Conservation (phyloP, 768 basidiomycete genomes). For the Mycena polygramma region DNA sequence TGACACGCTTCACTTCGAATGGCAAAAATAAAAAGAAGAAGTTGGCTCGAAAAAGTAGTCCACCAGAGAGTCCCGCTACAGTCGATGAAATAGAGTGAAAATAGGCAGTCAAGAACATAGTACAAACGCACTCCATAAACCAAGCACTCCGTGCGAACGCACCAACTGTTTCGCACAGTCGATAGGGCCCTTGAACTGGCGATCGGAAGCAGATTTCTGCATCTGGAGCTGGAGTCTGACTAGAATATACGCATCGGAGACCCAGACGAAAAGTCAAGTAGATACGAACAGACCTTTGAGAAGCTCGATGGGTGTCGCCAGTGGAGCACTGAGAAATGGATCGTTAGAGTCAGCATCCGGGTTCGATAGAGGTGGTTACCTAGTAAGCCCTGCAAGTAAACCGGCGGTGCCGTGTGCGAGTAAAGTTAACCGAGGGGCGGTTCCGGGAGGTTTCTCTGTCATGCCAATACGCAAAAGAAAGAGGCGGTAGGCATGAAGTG, state of each 20-base stretch:
- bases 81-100: neutral
- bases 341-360: neutral
- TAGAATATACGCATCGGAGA: slow-evolving; percentile 40
- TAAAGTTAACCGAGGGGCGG: slow-evolving; percentile 69
- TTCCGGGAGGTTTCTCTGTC: slow-evolving; percentile 63
- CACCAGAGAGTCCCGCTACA: slow-evolving; percentile 77
- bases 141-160: slow-evolving; percentile 69
- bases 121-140: slow-evolving; percentile 65
- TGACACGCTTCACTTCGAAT: slow-evolving; percentile 62
- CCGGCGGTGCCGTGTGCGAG: slow-evolving; percentile 77
- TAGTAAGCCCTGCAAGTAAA: slow-evolving; percentile 77
- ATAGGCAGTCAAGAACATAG: neutral
- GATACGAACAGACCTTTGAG: slow-evolving; percentile 68
- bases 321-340: slow-evolving; percentile 60
- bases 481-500: slow-evolving; percentile 80
- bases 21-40: slow-evolving; percentile 87
- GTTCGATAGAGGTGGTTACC: slow-evolving; percentile 52
- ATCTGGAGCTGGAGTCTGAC: slow-evolving; percentile 80
- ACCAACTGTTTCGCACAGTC: slow-evolving; percentile 77
- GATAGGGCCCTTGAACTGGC: slow-evolving; percentile 74
- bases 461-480: slow-evolving; percentile 65
- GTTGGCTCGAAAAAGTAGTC: slow-evolving; percentile 78
- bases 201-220: slow-evolving; percentile 62
- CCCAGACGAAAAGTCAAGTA: slow-evolving; percentile 2
- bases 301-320: slow-evolving; percentile 84